These are phyloP conservation scores for Phytophthora ohioensis DNA, from an alignment of 352 stramenopile genomes.

Conservation along the genomic window DNA sequence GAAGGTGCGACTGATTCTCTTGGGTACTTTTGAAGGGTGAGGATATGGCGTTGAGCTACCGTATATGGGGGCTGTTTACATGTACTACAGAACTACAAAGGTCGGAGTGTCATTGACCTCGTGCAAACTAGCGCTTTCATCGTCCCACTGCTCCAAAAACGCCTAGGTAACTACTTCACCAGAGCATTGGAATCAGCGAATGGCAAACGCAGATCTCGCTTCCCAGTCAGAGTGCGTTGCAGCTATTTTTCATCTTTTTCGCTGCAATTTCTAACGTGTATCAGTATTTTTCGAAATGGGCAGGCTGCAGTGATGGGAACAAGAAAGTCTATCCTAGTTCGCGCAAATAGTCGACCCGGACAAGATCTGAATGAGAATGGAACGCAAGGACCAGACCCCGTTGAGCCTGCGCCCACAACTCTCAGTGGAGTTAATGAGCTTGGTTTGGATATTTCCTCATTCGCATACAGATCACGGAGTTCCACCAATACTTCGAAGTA, in stretches of 20 bases:
- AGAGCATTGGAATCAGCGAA: slow-evolving; percentile 29
- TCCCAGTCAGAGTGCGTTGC: slow-evolving; percentile 35
- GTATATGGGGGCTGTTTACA: not conserved
- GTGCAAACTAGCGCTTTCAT: slow-evolving; percentile 46
- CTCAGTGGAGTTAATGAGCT: slow-evolving; percentile 60
- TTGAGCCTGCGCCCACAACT: slow-evolving; percentile 27
- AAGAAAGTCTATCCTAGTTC: slow-evolving; percentile 22
- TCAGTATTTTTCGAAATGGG: not conserved
- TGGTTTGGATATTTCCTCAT: slow-evolving; percentile 65
- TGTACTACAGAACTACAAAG: slow-evolving; percentile 60
- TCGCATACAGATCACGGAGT: slow-evolving; percentile 53
- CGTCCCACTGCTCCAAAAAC: slow-evolving; percentile 60
- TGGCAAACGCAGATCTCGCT: slow-evolving; percentile 47
- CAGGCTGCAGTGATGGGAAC: slow-evolving; percentile 29
- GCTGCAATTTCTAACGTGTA: too few species aligned
- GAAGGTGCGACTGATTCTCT: slow-evolving; percentile 48
- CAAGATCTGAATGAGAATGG: slow-evolving; percentile 16
- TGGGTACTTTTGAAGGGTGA: too few species aligned
- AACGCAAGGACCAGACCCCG: slow-evolving; percentile 4
- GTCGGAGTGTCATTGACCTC: slow-evolving; percentile 60
- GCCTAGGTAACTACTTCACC: slow-evolving; percentile 41
- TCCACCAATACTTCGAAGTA: not conserved
- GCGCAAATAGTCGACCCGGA: slow-evolving; percentile 19
- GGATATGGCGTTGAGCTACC: not conserved
- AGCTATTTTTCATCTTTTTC: not conserved